Base-by-base conservation (phyloP, 805 yeast genomes). In the Jamesozyma spencerorum region DNA sequence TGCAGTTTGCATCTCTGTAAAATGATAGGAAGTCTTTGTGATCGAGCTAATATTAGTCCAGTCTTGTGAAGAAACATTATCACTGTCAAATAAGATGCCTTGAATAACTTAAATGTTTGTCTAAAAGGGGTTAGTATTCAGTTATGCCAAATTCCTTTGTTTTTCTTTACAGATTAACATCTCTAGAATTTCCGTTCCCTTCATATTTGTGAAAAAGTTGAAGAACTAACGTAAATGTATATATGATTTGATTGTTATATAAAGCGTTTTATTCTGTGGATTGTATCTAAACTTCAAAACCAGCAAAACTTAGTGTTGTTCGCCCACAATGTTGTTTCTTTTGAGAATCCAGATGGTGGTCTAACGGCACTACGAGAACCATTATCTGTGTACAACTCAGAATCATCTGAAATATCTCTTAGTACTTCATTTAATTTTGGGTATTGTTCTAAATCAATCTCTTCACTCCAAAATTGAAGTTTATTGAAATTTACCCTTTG, bases 291-390 rank as follows among this genome's bases (percentile, higher is more conserved):
- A 17, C 13, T n/a, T 43, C 43, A 72, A 48, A 71, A 72, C 77
- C 77, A 72, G 34, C 71, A 64, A 55, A 68, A 72, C 47, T 70
- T 70, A 12, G 71, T 64, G 40, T 69, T 69, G 42, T 62, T 55
- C 18, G 56, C 67, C 77, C 77, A 72, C 2, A 52, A 39, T 19
- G 58, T 47, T 11, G 49, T 38, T 1, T 50, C 52, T 1, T 48
- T 45, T 1, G 52, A 51, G 31, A 47, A 50, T 2, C 51, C 57
- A 12, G 44, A 41, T 17, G 62, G 58, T 22, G 62, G 54, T 45
- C 66, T 63, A 37, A 69, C 57, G 1, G 74, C 74, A 45, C 73
- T 60, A 22, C 64, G 31, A 0, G 71, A 65, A 12, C 60, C 48
- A 44, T 65, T 64, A 36, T 49, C 47, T 18, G 37, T 48, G 24